These are phyloP conservation scores for Dactylellina drechsleri DNA, from an alignment of 2,329 filamentous ascomycete genomes.

Conservation along the genomic window DNA sequence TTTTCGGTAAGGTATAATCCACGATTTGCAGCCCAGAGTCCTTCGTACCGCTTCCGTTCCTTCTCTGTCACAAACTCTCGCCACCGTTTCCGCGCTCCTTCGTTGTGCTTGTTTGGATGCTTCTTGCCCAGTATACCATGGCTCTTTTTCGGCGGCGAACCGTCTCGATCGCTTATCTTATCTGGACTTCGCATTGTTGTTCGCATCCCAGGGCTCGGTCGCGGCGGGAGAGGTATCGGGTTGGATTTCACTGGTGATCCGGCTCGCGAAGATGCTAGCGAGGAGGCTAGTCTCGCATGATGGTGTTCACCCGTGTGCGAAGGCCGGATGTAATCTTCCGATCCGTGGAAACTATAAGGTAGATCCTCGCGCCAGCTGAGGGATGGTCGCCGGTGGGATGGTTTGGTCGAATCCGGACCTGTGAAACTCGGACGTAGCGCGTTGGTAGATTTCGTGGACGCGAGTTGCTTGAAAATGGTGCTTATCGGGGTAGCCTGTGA, in stretches of 20 bases:
- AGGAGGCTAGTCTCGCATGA: constrained; percentile 41
- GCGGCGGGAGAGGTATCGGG: constrained; percentile 41
- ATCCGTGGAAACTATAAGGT: constrained; percentile 15
- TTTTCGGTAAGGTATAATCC: constrained; percentile 64
- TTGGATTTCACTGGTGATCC: constrained; percentile 51
- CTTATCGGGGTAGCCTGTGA: constrained; percentile 13
- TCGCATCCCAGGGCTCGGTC: constrained; percentile 21
- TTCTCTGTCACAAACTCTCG: constrained; percentile 76
- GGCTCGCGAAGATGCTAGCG: constrained; percentile 45
- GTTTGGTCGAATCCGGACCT: constrained; percentile 39
- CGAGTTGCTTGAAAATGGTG: constrained; percentile 1
- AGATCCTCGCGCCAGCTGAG: constrained; percentile 45
- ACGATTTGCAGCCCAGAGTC: constrained; percentile 83
- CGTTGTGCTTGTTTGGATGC: constrained; percentile 77
- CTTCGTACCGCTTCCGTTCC: constrained; percentile 83
- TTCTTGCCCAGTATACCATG: constrained; percentile 68
- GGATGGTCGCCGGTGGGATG: constrained; percentile 12
- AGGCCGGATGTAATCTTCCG: constrained; percentile 35
- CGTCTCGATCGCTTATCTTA: constrained; percentile 21
- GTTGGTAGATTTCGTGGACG: constrained; percentile 20
- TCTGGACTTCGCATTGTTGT: constrained; percentile 52
- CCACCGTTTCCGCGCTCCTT: constrained; percentile 80
- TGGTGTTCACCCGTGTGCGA: constrained; percentile 42
- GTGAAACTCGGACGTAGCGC: constrained; percentile 28
- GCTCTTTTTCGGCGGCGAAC: constrained; percentile 39